Evolutionary conservation across 352 stramenopile genomes (phyloP).

Genomic region (Aphanomyces euteiches): DNA sequence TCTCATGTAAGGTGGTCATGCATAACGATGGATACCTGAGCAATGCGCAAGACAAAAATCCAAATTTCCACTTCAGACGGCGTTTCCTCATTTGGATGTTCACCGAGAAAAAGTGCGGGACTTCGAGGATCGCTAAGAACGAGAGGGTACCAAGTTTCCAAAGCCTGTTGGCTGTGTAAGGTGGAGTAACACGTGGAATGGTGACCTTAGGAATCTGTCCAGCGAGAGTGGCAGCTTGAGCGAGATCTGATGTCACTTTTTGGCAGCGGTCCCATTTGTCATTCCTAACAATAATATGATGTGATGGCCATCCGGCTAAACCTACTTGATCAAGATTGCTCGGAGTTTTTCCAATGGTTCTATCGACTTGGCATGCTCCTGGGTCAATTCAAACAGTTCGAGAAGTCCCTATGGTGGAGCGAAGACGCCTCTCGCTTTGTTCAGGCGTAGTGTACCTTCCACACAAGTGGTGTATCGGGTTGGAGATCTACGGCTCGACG

Average conservation of each 20-base stretch:
- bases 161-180: slow-evolving; percentile 42
- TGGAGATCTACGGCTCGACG: slow-evolving; percentile 62
- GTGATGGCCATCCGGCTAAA: too few species aligned
- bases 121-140: slow-evolving; percentile 38
- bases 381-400: slow-evolving; percentile 58
- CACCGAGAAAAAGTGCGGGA: slow-evolving; percentile 39
- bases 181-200: not conserved
- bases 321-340: slow-evolving; percentile 57
- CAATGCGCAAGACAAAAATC: slow-evolving; percentile 65
- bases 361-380: slow-evolving; percentile 57
- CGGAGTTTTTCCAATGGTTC: slow-evolving; percentile 69
- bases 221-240: slow-evolving; percentile 46
- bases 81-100: slow-evolving; percentile 63
- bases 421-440: slow-evolving; percentile 11
- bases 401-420: slow-evolving; percentile 57
- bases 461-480: slow-evolving; percentile 62
- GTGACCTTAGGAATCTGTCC: slow-evolving; percentile 50
- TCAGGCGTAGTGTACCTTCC: slow-evolving; percentile 57
- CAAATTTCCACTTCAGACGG: slow-evolving; percentile 57
- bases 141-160: slow-evolving; percentile 74
- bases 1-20: not conserved
- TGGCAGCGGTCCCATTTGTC: slow-evolving; percentile 76
- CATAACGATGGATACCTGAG: slow-evolving; percentile 47
- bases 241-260: slow-evolving; percentile 73
- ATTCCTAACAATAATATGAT: slow-evolving; percentile 35